A percentile compares a stretch with the other conserved stretches of the same genome.
Evolutionary conservation across 129 eudicot species (phyloP).

Genomic region (Artemisia annua): DNA sequence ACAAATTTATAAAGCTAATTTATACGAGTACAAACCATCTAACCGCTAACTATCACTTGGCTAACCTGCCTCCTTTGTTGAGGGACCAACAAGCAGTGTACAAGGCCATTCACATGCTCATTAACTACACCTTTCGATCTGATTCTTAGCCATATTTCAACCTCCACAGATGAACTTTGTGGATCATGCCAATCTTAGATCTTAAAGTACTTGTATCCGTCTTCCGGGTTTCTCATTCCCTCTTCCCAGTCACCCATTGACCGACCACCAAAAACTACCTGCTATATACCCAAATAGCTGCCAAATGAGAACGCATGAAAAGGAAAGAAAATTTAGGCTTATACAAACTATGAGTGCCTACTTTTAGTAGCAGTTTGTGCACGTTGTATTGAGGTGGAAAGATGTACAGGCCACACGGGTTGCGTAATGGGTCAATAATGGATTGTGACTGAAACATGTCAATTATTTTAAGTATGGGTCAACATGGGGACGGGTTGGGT

Average conservation of each 20-base stretch:
- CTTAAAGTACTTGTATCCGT: constrained; percentile 76
- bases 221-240: constrained; percentile 75
- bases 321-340: background rate
- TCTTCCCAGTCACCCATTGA: constrained; percentile 93
- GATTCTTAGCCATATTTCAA: background rate
- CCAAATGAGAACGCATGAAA: background rate
- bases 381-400: background rate
- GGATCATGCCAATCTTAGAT: constrained; percentile 40
- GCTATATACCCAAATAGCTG: constrained; percentile 84
- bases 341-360: background rate
- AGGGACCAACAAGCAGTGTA: constrained; percentile 16
- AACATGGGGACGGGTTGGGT: no score
- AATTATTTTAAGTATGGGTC: no score
- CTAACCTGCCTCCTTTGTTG: constrained; percentile 18
- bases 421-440: no score
- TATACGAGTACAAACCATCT: constrained; percentile 1
- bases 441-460: no score
- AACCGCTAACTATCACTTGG: constrained; percentile 12
- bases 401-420: no score
- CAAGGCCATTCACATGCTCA: constrained; percentile 16
- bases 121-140: background rate
- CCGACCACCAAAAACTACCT: constrained; percentile 85
- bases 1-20: constrained; percentile 1
- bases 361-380: background rate
- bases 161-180: constrained; percentile 6